Percentiles rank a stretch among this genome's conserved stretches.
phyloP scores from a whole-genome alignment of 345 rosid genomes.

The Aquilaria malaccensis region DNA sequence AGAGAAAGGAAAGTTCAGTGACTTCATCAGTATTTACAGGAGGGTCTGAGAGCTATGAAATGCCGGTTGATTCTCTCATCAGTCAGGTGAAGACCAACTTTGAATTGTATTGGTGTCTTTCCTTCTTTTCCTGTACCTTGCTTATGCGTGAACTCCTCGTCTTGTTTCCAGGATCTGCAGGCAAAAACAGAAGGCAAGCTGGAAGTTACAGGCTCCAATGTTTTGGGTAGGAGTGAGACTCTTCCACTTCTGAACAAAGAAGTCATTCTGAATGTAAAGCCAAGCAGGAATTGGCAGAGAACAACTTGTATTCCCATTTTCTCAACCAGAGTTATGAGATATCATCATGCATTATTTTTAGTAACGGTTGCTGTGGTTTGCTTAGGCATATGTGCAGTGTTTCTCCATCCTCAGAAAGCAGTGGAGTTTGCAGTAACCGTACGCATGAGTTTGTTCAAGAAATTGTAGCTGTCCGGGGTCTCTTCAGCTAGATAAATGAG shows the following conservation, averaged over 20 bases:
- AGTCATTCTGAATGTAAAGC: slow-evolving; percentile 38
- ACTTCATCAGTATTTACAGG: too few relatives aligned
- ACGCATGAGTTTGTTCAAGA: slow-evolving; percentile 45
- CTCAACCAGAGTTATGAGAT: slow-evolving; percentile 22
- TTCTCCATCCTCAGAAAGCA: slow-evolving; percentile 69
- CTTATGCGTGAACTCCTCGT: background rate
- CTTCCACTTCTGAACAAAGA: slow-evolving; percentile 48
- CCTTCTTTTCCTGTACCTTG: too few relatives aligned
- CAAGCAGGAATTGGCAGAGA: slow-evolving; percentile 31
- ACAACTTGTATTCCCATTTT: slow-evolving; percentile 29
- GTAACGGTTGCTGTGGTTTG: slow-evolving; percentile 46
- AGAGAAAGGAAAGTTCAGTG: slow-evolving; percentile 18
- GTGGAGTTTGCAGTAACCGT: slow-evolving; percentile 63
- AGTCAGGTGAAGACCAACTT: slow-evolving; percentile 3
- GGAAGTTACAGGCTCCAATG: slow-evolving; percentile 1
- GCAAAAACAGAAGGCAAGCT: slow-evolving; percentile 18
- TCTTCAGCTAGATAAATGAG: too few relatives aligned
- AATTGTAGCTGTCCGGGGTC: slow-evolving; percentile 2
- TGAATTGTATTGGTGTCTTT: background rate
- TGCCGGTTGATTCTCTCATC: too few relatives aligned
- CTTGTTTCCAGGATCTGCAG: slow-evolving; percentile 41
- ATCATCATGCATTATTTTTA: slow-evolving; percentile 36
- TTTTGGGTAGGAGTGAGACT: background rate
- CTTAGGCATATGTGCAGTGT: slow-evolving; percentile 56
- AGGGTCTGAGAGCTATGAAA: too few relatives aligned